phyloP scores from a whole-genome alignment of 148 eudicot species.

The Vaccinium myrtillus region DNA sequence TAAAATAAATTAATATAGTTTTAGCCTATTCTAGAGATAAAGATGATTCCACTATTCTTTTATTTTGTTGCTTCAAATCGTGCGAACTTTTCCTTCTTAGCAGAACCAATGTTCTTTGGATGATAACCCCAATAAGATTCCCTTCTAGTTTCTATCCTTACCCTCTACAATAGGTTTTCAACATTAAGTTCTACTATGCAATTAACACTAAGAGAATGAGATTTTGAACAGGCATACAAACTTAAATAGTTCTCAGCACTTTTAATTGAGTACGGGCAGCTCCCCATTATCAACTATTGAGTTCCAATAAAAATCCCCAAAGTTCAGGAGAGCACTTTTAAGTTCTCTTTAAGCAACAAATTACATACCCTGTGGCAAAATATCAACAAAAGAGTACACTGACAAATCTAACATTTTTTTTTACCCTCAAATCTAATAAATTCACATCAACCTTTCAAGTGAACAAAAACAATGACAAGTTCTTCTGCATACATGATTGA shows the following conservation, averaged over 20 bases:
- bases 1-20: background rate
- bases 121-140: background rate
- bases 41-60: background rate
- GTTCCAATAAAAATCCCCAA: background rate
- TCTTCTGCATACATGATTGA: background rate
- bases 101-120: background rate
- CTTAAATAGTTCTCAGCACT: background rate
- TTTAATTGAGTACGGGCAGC: background rate
- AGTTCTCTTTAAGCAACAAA: background rate
- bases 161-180: background rate
- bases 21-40: background rate
- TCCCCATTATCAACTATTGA: background rate
- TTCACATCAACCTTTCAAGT: background rate
- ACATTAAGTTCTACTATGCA: background rate
- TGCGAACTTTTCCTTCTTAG: background rate
- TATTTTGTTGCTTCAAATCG: background rate
- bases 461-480: background rate
- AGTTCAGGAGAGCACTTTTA: background rate
- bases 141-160: background rate
- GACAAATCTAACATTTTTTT: background rate
- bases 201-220: background rate
- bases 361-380: background rate
- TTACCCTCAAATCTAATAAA: background rate
- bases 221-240: background rate
- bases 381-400: background rate